Evolutionary conservation across 306 rosid species (phyloP), one percentile per base, ranked within the genome.

Genomic region (Citrullus amarus): DNA sequence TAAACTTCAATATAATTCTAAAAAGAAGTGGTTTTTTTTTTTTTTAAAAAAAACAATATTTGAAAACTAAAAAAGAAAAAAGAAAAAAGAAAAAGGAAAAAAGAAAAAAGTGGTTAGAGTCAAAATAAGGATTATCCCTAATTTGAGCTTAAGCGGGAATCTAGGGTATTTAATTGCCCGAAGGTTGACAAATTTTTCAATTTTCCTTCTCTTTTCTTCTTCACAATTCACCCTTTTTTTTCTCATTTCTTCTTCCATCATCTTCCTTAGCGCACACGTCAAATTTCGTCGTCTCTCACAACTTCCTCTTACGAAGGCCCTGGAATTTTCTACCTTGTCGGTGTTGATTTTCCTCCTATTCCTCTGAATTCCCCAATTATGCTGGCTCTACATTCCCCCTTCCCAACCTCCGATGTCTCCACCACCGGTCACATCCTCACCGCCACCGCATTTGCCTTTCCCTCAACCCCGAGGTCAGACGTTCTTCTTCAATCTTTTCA

Each of bases 391-490:
- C 9, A 63, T 32, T 32, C 44, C 72, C 88, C 70, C 77, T 85
- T 87, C 2, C 90, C 83, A 54, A 89, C 85, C 81, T 68, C 89
- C 75, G 83, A 87, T 56, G 88, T 87, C 56, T 91, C 91, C n/a
- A 70, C 71, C 73, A 82, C 82, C 59, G 86, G 87, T 75, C 86
- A 56, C 11, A 82, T 88, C 17, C 69, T 71, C 9, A 83, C 62
- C 6, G 67, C 77, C 69, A 71, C 90, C n/a, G 75, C 87, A 30
- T 65, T 89, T 41, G 3, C 39, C 39, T 15, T 22, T 54, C 32
- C 28, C 59, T 2, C 78, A 28, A 75, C 20, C 10, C 41, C 41
- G 1, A 22, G 65, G 63, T 75, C 36, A 25, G 28, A 25, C 44
- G 28, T 9, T 44, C 59, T 36, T 78, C 34, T 36, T 78, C 34